These are phyloP conservation scores for Candida berthetii DNA, from an alignment of 805 yeast genomes.

Conservation along the genomic window DNA sequence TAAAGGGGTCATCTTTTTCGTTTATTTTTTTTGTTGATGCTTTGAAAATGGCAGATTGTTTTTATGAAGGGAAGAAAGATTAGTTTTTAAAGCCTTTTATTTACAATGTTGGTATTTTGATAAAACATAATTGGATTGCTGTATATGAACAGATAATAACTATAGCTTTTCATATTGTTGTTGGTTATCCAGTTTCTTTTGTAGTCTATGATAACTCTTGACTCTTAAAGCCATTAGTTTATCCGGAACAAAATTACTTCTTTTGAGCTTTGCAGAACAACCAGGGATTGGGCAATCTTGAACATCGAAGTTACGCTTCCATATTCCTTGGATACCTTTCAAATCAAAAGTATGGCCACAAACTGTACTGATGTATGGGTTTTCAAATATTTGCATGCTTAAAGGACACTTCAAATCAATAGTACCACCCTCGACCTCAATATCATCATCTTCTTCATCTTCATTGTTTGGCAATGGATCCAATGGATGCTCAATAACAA, in stretches of 20 bases:
- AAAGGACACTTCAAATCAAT: constrained; percentile 67
- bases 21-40: too few relatives aligned
- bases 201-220: constrained; percentile 25
- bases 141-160: neutral
- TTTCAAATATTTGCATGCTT: constrained; percentile 41
- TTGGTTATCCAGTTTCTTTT: constrained; percentile 5
- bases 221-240: constrained; percentile 51
- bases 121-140: too few relatives aligned
- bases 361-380: constrained; percentile 46
- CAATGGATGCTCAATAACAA: constrained; percentile 52
- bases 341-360: constrained; percentile 65
- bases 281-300: constrained; percentile 56
- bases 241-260: constrained; percentile 38
- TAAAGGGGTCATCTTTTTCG: too few relatives aligned
- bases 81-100: too few relatives aligned
- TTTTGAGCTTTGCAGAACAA: constrained; percentile 25
- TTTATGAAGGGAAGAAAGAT: too few relatives aligned
- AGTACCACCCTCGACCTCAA: constrained; percentile 64
- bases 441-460: constrained; percentile 46
- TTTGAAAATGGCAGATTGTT: too few relatives aligned
- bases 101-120: too few relatives aligned
- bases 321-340: constrained; percentile 33
- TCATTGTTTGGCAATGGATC: constrained; percentile 47
- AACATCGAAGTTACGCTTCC: constrained; percentile 7
- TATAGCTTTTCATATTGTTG: constrained; percentile 9